Evolutionary conservation across 495 filamentous ascomycete genomes (phyloP), one percentile per base, ranked within the genome.

Genomic region (Penicillium nucicola): DNA sequence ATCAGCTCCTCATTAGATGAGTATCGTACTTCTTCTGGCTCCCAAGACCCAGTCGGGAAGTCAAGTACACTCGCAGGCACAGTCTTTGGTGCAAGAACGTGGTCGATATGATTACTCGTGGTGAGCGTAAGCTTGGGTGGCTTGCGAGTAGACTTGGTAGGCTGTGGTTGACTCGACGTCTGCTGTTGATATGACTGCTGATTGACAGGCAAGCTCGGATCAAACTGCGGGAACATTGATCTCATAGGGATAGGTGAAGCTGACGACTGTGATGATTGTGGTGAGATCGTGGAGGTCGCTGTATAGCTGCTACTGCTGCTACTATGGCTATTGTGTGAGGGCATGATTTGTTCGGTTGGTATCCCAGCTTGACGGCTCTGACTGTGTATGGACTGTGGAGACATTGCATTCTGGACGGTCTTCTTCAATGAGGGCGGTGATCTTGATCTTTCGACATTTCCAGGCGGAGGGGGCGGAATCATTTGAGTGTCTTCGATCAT

Each of bases 161-260:
- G 33, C 13, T 14, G 44, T 17, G 34, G 74, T 62, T 76, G 48
- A 68, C 55, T 63, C 78, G 78, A 47, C 11, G 52, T 38, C 4
- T 79, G 83, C 10, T 85, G 84, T 46, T 77, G 82, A 60, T 90
- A 90, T 33, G 76, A 71, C 61, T 93, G 88, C 46, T 83, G 80
- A 49, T 78, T 76, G 19, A 89, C 75, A 8, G 86, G 79, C 8
- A 87, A 41, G n/a, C 79, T 78, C 9, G 84, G 83, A 63, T 95
- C 83, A 60, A 90, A 92, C n/a, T 75, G 80, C 12, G 90, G 90
- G 62, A 95, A 93, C 51, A 93, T 93, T 12, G 84, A 86, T 50
- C 71, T 75, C 70, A 87, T 86, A 58, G 74, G 61, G 42, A 67
- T 62, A 0, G 76, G 62, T 34, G 74, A 61, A 55, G 64, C 46